phyloP scores from a whole-genome alignment of 106 monocot genomes.

The Phalaenopsis aphrodite region DNA sequence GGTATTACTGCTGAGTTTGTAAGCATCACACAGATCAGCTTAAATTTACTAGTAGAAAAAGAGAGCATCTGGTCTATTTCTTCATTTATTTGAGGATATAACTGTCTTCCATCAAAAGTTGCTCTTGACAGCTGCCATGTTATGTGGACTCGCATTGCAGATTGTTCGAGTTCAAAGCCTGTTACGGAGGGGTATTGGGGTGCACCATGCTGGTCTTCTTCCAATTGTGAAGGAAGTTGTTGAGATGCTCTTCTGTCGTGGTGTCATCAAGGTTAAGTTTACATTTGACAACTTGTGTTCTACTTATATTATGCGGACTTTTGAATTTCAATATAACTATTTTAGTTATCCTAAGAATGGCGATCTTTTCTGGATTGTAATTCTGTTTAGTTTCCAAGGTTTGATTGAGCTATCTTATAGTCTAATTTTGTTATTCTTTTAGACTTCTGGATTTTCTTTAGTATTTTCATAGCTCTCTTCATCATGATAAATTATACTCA shows the following conservation, averaged over 20 bases:
- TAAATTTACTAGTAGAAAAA: neutral
- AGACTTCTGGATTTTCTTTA: neutral
- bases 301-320: neutral
- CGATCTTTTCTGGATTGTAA: neutral
- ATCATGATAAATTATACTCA: neutral
- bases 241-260: slow-evolving; percentile 99
- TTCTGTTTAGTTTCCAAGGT: neutral
- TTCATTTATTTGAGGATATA: neutral
- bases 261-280: slow-evolving; percentile 73
- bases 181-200: slow-evolving; percentile 75
- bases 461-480: neutral
- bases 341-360: neutral
- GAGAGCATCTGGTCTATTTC: neutral
- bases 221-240: slow-evolving; percentile 99
- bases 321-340: neutral
- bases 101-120: neutral
- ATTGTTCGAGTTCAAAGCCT: slow-evolving; percentile 79
- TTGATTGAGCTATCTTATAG: neutral
- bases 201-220: slow-evolving; percentile 98
- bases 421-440: neutral
- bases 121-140: neutral
- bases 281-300: neutral
- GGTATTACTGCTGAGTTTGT: slow-evolving; percentile 20
- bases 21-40: neutral
- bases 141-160: slow-evolving; percentile 24